Percentiles rank a stretch among this genome's conserved stretches.
Conservation (phyloP, 2,329 filamentous ascomycete genomes). For the Fusarium chaquense region DNA sequence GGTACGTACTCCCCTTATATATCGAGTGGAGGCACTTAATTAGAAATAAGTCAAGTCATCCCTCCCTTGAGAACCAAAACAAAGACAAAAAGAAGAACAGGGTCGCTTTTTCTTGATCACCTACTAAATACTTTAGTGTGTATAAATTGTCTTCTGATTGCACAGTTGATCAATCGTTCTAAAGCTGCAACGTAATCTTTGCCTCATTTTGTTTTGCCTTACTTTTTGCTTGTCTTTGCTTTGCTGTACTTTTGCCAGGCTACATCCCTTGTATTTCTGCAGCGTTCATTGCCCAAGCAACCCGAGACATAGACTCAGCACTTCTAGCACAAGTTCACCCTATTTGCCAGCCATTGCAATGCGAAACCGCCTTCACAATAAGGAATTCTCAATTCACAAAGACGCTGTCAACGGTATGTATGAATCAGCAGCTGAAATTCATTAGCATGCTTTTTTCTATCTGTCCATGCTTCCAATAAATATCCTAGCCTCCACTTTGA, state of each 20-base stretch:
- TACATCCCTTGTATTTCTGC: constrained; percentile 12
- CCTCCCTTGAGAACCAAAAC: constrained; percentile 22
- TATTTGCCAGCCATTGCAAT: constrained; percentile 38
- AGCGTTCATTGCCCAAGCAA: constrained; percentile 32
- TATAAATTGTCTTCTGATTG: constrained; percentile 9
- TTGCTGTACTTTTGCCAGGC: constrained; percentile 1
- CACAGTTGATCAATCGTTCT: constrained; percentile 4
- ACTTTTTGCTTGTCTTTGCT: constrained; percentile 3
- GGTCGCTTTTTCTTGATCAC: neutral
- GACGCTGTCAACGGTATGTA: constrained; percentile 47
- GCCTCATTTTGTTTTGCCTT: constrained; percentile 13
- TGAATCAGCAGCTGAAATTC: neutral
- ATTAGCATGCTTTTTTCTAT: neutral
- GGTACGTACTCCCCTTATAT: constrained; percentile 7
- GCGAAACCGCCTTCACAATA: constrained; percentile 52
- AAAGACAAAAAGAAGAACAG: constrained; percentile 12
- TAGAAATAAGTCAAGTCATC: constrained; percentile 27
- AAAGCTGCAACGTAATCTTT: constrained; percentile 3
- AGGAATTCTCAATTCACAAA: constrained; percentile 53
- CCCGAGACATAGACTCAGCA: neutral
- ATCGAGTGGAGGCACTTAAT: constrained; percentile 2
- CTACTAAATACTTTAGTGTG: constrained; percentile 1
- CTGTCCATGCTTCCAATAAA: constrained; percentile 24
- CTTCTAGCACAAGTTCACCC: neutral
- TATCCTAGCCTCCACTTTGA: constrained; percentile 38